Evolutionary conservation across 2,329 filamentous ascomycete species (phyloP).

Genomic region (Scedosporium minutisporum): DNA sequence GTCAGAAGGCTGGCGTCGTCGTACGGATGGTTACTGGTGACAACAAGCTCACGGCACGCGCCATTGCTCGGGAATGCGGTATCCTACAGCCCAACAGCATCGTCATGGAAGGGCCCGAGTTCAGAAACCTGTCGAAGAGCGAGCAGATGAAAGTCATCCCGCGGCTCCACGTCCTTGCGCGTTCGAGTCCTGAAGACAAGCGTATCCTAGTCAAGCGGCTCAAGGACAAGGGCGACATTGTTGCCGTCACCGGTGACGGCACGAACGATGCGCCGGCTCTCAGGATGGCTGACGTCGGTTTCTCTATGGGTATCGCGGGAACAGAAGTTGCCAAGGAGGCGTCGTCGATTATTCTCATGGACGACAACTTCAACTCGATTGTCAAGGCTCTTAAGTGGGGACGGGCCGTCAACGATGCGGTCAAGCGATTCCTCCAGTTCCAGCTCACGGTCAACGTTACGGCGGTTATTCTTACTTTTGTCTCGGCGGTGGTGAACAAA

Average conservation of each 20-base stretch:
- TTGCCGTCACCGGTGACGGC: constrained; percentile 75
- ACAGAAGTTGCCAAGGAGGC: constrained; percentile 81
- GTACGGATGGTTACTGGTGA: constrained; percentile 83
- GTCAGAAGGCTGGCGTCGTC: constrained; percentile 66
- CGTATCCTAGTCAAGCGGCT: constrained; percentile 61
- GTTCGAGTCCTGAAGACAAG: constrained; percentile 71
- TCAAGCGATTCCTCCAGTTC: constrained; percentile 68
- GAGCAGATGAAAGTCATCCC: constrained; percentile 61
- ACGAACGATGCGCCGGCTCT: constrained; percentile 77
- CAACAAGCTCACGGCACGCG: constrained; percentile 68
- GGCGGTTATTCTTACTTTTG: constrained; percentile 77
- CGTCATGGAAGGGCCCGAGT: constrained; percentile 70
- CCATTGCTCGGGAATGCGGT: constrained; percentile 70
- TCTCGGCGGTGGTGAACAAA: constrained; percentile 66
- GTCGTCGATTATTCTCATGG: constrained; percentile 78
- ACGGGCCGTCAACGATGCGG: constrained; percentile 65
- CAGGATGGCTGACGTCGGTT: constrained; percentile 73
- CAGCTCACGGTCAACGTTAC: constrained; percentile 87
- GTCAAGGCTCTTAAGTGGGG: constrained; percentile 78
- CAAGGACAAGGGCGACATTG: constrained; percentile 65
- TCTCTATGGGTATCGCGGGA: constrained; percentile 77
- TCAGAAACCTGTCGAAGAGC: constrained; percentile 58
- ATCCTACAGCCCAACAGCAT: constrained; percentile 60
- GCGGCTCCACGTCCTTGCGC: constrained; percentile 59
- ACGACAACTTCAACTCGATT: constrained; percentile 81